Percentiles rank a stretch among this genome's conserved stretches.
phyloP scores from a whole-genome alignment of 768 basidiomycete genomes.

The Naganishia onofrii region DNA sequence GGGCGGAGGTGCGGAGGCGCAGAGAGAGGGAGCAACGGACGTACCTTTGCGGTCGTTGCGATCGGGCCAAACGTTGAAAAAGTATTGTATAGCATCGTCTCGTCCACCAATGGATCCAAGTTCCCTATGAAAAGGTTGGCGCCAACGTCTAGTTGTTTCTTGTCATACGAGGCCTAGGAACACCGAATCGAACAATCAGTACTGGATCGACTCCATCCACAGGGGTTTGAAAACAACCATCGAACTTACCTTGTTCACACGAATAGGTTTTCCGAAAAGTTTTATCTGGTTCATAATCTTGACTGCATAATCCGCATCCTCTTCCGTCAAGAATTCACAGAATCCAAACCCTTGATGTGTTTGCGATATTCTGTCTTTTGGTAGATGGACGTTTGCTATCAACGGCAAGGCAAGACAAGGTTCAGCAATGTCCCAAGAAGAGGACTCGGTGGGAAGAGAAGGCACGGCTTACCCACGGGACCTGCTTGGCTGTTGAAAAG shows the following conservation, averaged over 20 bases:
- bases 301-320: slow-evolving; percentile 99
- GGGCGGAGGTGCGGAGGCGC: neutral
- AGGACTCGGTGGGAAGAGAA: neutral
- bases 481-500: slow-evolving; percentile 69
- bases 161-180: slow-evolving; percentile 86
- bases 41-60: slow-evolving; percentile 51
- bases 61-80: slow-evolving; percentile 74
- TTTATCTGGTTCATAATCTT: slow-evolving; percentile 99
- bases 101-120: slow-evolving; percentile 92
- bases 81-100: slow-evolving; percentile 85
- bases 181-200: neutral
- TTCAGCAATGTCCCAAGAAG: neutral
- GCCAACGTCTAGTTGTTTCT: slow-evolving; percentile 95
- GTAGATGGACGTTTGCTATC: slow-evolving; percentile 91
- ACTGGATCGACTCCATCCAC: neutral
- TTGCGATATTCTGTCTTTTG: slow-evolving; percentile 98
- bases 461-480: slow-evolving; percentile 75
- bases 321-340: slow-evolving; percentile 98
- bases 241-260: slow-evolving; percentile 87
- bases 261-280: slow-evolving; percentile 95
- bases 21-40: slow-evolving; percentile 14
- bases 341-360: slow-evolving; percentile 98
- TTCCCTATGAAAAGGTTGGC: slow-evolving; percentile 96
- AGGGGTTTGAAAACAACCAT: neutral
- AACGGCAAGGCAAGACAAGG: neutral